Base-by-base conservation (phyloP, 1,284 basidiomycete genomes). In the Cutaneotrichosporon sp. region DNA sequence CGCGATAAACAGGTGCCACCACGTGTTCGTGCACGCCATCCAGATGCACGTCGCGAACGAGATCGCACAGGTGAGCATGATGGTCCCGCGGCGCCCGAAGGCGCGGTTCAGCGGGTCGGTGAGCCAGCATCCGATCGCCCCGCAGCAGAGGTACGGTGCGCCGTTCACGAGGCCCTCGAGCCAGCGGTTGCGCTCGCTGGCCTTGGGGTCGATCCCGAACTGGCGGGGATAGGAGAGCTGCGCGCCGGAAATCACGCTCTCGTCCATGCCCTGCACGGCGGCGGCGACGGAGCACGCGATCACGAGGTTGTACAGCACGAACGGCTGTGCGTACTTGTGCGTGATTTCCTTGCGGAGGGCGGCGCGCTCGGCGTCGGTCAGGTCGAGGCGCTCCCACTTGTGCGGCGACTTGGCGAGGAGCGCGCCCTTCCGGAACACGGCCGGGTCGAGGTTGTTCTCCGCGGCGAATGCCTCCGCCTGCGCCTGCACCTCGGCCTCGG, bases 151-250 rank as follows among this genome's bases (percentile, higher is more conserved):
- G 78, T 92, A 91, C 13, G 90, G 90, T 0, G 87, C 88, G 25
- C 86, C 85, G 71, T 89, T 90, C 59, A 91, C 84, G 27, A 91
- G 78, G 49, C 90, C 89, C 18, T 87, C 80, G 2, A 91, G 64
- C 88, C 88, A 90, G 55, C 85, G 82, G 71, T 89, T 84, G 27
- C 79, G 78, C 74, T 27, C 58, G 74, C 86, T 84, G 7, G 18
- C 33, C 7, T 38, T 31, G 3, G 49, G 50, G 38, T 66, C 67
- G 64, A 70, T 72, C 16, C 67, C 68, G 55, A 72, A 70, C 59
- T 72, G 68, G 16, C 36, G 25, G 22, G 71, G 71, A 60, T 62
- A 71, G 59, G 66, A 71, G 11, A 68, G 62, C 61, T 66, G 68
- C 7, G 70, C 70, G 46, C 72, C 72, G n/a, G 66, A 68, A 31